phyloP scores from a whole-genome alignment of 352 stramenopile species.

The Phytophthora colocasiae region DNA sequence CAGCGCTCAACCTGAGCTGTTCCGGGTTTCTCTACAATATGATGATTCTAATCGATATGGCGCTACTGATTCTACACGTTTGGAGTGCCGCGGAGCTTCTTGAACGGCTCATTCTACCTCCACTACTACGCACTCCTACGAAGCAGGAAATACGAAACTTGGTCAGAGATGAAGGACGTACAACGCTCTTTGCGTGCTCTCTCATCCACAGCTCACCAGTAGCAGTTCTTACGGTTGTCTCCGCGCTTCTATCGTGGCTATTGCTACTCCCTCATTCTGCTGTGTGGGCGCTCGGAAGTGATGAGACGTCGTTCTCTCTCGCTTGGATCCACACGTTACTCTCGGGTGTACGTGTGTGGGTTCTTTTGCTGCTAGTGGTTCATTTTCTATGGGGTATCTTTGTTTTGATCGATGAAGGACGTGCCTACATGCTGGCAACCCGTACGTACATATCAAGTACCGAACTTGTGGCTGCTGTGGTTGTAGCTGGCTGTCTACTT shows the following conservation, averaged over 20 bases:
- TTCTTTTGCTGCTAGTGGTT: slow-evolving; percentile 42
- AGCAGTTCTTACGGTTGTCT: slow-evolving; percentile 35
- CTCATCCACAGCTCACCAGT: slow-evolving; percentile 52
- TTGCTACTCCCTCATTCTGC: slow-evolving; percentile 61
- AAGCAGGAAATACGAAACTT: slow-evolving; percentile 34
- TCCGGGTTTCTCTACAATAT: slow-evolving; percentile 60
- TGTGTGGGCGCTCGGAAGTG: slow-evolving; percentile 46
- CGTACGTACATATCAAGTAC: slow-evolving; percentile 45
- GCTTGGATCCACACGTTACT: slow-evolving; percentile 49
- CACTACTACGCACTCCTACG: slow-evolving; percentile 18
- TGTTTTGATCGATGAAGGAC: slow-evolving; percentile 42
- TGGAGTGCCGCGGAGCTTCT: slow-evolving; percentile 43
- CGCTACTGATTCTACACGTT: slow-evolving; percentile 38
- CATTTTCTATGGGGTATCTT: slow-evolving; percentile 38
- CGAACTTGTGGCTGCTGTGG: slow-evolving; percentile 41
- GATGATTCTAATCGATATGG: slow-evolving; percentile 44
- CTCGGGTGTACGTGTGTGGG: slow-evolving; percentile 43
- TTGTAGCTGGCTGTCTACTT: slow-evolving; percentile 17
- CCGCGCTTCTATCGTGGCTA: slow-evolving; percentile 59
- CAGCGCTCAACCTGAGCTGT: slow-evolving; percentile 53
- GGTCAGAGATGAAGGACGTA: slow-evolving; percentile 21
- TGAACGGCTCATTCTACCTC: slow-evolving; percentile 24
- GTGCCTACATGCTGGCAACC: slow-evolving; percentile 43
- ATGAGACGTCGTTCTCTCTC: slow-evolving; percentile 34
- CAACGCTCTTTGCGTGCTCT: slow-evolving; percentile 45